A percentile compares a stretch with the other conserved stretches of the same genome.
phyloP scores from a whole-genome alignment of 2,329 filamentous ascomycete species.

The Botrytis aclada region DNA sequence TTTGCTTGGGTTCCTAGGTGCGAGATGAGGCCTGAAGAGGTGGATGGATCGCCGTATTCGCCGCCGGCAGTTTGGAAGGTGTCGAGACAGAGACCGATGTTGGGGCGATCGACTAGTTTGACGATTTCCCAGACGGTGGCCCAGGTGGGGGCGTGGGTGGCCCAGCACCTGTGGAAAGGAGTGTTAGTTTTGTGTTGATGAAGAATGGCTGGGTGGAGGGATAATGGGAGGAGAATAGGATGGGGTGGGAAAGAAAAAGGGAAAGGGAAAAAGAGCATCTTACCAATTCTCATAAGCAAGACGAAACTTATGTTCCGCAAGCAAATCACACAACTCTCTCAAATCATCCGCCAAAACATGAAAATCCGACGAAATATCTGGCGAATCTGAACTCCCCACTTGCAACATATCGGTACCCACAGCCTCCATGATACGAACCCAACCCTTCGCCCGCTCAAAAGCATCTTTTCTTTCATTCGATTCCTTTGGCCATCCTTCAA shows the following conservation, averaged over 20 bases:
- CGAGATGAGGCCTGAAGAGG: conserved; percentile 56
- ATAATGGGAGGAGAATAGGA: too few species aligned
- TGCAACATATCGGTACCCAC: conserved; percentile 69
- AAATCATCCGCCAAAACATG: conserved; percentile 58
- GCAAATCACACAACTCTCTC: conserved; percentile 60
- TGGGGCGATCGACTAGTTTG: conserved; percentile 56
- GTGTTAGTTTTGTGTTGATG: background rate
- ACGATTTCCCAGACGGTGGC: conserved; percentile 68
- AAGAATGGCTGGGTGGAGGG: background rate
- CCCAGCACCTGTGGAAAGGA: conserved; percentile 60
- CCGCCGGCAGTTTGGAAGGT: conserved; percentile 73
- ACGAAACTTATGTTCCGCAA: conserved; percentile 54
- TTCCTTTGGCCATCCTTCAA: conserved; percentile 67
- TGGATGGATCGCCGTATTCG: conserved; percentile 71
- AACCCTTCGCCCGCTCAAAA: conserved; percentile 60
- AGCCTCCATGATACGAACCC: conserved; percentile 68
- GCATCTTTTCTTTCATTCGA: conserved; percentile 58
- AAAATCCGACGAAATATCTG: conserved; percentile 4
- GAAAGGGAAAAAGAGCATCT: background rate
- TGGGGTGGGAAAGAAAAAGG: background rate
- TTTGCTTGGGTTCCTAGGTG: conserved; percentile 41
- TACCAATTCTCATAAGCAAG: conserved; percentile 74
- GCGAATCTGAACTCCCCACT: conserved; percentile 39
- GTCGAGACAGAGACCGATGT: conserved; percentile 72
- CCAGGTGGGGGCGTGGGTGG: conserved; percentile 66